phyloP scores from a whole-genome alignment of 805 yeast genomes.

The Lipomyces yamadae region DNA sequence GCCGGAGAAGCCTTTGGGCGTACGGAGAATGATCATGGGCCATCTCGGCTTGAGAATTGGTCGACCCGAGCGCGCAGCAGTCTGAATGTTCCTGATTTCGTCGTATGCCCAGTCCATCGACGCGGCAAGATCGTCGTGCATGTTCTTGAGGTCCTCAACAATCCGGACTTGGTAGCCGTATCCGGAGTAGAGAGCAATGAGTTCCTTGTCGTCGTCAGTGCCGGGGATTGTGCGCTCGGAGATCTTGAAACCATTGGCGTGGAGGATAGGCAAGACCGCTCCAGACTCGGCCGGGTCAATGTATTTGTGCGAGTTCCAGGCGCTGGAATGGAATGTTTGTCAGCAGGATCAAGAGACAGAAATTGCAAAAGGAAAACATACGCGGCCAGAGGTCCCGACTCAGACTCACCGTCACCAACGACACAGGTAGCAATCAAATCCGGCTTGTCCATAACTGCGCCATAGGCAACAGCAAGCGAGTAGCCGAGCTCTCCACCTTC shows the following conservation, averaged over 20 bases:
- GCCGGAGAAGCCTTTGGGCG: constrained; percentile 39
- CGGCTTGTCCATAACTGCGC: constrained; percentile 38
- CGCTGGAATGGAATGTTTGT: constrained; percentile 9
- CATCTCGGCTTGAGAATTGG: constrained; percentile 36
- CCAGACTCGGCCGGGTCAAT: constrained; percentile 39
- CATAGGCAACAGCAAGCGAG: constrained; percentile 38
- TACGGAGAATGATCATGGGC: constrained; percentile 39
- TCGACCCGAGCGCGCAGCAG: constrained; percentile 34
- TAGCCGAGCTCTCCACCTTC: constrained; percentile 41
- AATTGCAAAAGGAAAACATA: constrained; percentile 6
- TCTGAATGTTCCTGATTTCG: constrained; percentile 33
- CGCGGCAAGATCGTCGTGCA: constrained; percentile 35
- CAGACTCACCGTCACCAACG: constrained; percentile 40
- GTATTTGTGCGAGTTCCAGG: constrained; percentile 39
- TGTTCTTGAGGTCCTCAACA: constrained; percentile 29
- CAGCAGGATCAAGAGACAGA: background rate
- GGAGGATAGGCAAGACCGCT: constrained; percentile 38
- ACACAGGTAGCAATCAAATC: constrained; percentile 34
- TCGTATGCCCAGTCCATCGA: constrained; percentile 36
- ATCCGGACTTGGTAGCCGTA: constrained; percentile 37
- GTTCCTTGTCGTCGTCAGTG: constrained; percentile 36
- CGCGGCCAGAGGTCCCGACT: constrained; percentile 39
- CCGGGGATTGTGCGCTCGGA: constrained; percentile 39
- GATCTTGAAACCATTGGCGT: constrained; percentile 39
- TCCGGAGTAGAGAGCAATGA: constrained; percentile 35